These are phyloP conservation scores for Talaromyces sp. DNA, from an alignment of 2,329 filamentous ascomycete species.

Conservation along the genomic window DNA sequence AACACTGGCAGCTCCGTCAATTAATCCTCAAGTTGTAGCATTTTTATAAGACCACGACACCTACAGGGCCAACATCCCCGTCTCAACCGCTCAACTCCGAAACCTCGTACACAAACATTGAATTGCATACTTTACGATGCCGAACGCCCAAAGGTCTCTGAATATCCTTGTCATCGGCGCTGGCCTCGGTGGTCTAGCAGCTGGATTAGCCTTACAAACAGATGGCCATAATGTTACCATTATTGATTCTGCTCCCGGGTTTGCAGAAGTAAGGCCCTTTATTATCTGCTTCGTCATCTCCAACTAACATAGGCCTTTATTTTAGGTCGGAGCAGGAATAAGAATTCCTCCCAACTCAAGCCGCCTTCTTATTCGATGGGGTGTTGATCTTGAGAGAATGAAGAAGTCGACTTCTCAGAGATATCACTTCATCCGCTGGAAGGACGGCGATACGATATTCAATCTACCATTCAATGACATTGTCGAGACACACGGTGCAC, in stretches of 20 bases:
- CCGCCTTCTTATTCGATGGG: slow-evolving; percentile 33
- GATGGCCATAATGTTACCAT: slow-evolving; percentile 17
- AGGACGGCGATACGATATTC: slow-evolving; percentile 32
- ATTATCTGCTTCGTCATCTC: background rate
- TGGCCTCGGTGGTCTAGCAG: slow-evolving; percentile 11
- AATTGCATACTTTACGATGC: no score
- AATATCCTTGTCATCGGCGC: slow-evolving; percentile 13
- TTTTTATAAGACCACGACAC: no score
- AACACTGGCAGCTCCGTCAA: no score
- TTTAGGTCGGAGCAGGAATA: slow-evolving; percentile 37
- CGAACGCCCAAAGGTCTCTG: background rate
- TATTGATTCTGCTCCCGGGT: slow-evolving; percentile 15
- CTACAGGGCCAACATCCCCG: no score
- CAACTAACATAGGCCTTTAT: background rate
- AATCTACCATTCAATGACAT: slow-evolving; percentile 25
- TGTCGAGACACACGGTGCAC: slow-evolving; percentile 34
- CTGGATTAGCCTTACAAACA: slow-evolving; percentile 12
- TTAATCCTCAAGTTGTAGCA: no score
- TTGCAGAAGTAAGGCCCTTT: slow-evolving; percentile 13
- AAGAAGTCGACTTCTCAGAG: slow-evolving; percentile 31
- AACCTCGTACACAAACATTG: no score
- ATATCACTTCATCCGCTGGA: slow-evolving; percentile 31
- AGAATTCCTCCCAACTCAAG: slow-evolving; percentile 37
- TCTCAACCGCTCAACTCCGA: no score
- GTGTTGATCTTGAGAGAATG: slow-evolving; percentile 31